Evolutionary conservation across 2,329 filamentous ascomycete genomes (phyloP).

Genomic region (Rhexocercosporidium sp.): DNA sequence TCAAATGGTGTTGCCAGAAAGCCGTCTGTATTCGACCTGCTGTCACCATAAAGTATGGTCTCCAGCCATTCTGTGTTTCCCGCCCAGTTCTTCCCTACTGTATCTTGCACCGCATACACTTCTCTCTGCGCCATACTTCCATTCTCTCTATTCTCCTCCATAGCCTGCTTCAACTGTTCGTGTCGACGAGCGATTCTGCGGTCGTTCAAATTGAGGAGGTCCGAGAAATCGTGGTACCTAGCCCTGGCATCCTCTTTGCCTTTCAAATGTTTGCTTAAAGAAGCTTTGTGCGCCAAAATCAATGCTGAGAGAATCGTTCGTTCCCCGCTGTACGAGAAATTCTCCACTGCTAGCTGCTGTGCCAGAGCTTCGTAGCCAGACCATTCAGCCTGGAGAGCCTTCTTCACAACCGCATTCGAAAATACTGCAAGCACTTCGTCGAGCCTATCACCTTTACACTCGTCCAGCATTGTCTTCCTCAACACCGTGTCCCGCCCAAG

Average conservation of each 20-base stretch:
- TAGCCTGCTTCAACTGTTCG: constrained; percentile 48
- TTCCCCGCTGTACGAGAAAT: constrained; percentile 60
- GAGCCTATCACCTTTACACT: constrained; percentile 90
- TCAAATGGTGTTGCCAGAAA: constrained; percentile 73
- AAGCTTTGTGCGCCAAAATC: constrained; percentile 73
- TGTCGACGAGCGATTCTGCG: constrained; percentile 59
- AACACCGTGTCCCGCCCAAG: constrained; percentile 81
- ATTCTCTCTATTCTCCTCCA: constrained; percentile 39
- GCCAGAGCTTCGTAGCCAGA: constrained; percentile 54
- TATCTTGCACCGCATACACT: constrained; percentile 58
- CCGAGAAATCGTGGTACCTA: constrained; percentile 67
- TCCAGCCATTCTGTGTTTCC: constrained; percentile 78
- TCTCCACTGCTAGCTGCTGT: constrained; percentile 62
- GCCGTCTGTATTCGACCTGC: constrained; percentile 58
- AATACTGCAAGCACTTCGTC: constrained; percentile 86
- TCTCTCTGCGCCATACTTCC: constrained; percentile 26
- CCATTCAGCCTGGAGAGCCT: constrained; percentile 56
- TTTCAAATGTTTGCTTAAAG: constrained; percentile 63
- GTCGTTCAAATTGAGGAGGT: constrained; percentile 68
- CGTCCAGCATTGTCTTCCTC: constrained; percentile 94
- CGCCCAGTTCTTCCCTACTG: constrained; percentile 76
- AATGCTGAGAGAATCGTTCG: constrained; percentile 66
- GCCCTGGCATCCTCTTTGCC: constrained; percentile 63
- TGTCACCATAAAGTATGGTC: constrained; percentile 70
- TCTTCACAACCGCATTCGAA: constrained; percentile 82